Conservation (phyloP, 75 land plant species). For the Chamaecyparis obtusa region DNA sequence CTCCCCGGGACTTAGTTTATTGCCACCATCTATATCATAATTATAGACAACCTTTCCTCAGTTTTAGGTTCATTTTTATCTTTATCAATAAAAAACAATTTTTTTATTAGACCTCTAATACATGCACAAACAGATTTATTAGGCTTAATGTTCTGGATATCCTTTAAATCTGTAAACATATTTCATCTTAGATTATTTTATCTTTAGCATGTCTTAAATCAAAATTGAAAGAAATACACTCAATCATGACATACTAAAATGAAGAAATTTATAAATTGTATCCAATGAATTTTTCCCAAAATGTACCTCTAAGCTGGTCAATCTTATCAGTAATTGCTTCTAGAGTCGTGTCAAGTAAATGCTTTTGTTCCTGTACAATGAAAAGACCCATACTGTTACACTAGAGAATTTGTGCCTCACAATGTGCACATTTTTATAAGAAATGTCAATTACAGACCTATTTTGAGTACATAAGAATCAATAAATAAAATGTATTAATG, state of each 20-base stretch:
- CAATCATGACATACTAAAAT: background rate
- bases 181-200: background rate
- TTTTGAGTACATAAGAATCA: background rate
- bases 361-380: background rate
- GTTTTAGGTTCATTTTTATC: background rate
- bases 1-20: background rate
- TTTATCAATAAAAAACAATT: background rate
- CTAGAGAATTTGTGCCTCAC: background rate
- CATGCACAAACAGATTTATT: background rate
- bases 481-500: background rate
- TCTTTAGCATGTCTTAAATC: background rate
- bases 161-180: background rate
- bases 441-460: background rate
- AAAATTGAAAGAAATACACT: background rate
- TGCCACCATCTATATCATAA: background rate
- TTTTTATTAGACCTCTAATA: background rate
- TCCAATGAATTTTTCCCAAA: background rate
- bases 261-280: background rate
- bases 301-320: slow-evolving; percentile 3
- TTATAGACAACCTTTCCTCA: background rate
- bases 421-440: background rate
- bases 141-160: background rate
- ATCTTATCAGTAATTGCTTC: background rate
- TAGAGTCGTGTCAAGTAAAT: background rate
- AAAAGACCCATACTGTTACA: background rate